Conservation (phyloP, 2,329 filamentous ascomycete species). For the Penicillium polonicum region DNA sequence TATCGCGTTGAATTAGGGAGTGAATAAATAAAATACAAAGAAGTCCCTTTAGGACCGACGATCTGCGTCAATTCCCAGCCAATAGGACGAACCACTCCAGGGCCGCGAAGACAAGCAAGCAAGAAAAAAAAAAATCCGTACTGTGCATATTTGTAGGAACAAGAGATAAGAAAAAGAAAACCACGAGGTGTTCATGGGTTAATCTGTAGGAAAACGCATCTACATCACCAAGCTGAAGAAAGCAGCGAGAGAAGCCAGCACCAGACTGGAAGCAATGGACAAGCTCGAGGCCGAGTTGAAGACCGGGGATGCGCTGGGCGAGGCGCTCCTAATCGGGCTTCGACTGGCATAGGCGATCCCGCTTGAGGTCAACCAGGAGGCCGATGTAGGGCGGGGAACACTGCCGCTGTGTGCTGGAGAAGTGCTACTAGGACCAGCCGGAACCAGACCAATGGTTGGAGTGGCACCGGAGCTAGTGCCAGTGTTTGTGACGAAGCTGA, state of each 20-base stretch:
- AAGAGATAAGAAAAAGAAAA: background rate
- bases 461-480: conserved; percentile 15
- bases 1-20: conserved; percentile 15
- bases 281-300: conserved; percentile 17
- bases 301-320: conserved; percentile 10
- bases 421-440: conserved; percentile 19
- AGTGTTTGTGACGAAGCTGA: conserved; percentile 42
- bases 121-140: background rate
- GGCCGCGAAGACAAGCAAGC: background rate
- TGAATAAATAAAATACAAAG: conserved; percentile 16
- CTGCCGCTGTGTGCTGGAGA: conserved; percentile 20
- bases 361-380: conserved; percentile 12
- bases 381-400: conserved; percentile 22
- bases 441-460: conserved; percentile 36
- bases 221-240: conserved; percentile 16
- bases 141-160: conserved; percentile 4
- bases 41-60: background rate
- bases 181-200: background rate
- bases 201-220: background rate
- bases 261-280: conserved; percentile 12
- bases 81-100: background rate
- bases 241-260: conserved; percentile 14
- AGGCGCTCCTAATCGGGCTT: background rate
- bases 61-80: conserved; percentile 6
- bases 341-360: conserved; percentile 1